Percentiles rank a stretch among this genome's conserved stretches.
These are phyloP conservation scores for Globisporangium nunn DNA, from an alignment of 352 stramenopile genomes.

Conservation along the genomic window DNA sequence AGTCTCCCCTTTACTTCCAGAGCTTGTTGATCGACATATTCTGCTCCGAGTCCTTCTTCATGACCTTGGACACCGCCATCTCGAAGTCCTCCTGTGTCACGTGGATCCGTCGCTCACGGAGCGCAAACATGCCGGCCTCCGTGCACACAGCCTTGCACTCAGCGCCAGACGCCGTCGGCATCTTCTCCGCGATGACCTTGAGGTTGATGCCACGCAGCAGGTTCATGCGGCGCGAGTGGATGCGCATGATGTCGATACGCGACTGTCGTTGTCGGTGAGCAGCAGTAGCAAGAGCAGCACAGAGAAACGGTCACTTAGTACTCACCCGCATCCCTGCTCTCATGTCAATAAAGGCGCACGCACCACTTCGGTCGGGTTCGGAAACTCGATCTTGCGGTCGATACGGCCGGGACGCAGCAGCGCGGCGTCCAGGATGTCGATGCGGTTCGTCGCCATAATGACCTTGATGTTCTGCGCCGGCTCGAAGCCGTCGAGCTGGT, in stretches of 20 bases:
- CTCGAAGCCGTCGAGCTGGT: slow-evolving; percentile 97
- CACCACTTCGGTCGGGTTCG: slow-evolving; percentile 94
- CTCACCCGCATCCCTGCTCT: neutral
- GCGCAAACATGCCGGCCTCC: slow-evolving; percentile 99
- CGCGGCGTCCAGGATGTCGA: slow-evolving; percentile 97
- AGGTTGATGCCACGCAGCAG: slow-evolving; percentile 98
- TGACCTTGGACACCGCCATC: slow-evolving; percentile 99
- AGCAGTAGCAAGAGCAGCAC: too few species aligned
- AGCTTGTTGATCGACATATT: slow-evolving; percentile 98
- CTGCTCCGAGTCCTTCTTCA: slow-evolving; percentile 99
- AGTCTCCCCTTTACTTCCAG: slow-evolving; percentile 92
- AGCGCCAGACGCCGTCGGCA: slow-evolving; percentile 95
- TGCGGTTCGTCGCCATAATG: slow-evolving; percentile 99
- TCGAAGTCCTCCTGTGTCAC: slow-evolving; percentile 99
- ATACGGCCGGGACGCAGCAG: slow-evolving; percentile 97
- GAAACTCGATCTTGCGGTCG: slow-evolving; percentile 99
- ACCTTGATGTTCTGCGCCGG: slow-evolving; percentile 98
- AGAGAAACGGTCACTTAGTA: neutral
- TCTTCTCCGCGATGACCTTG: slow-evolving; percentile 97
- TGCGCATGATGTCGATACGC: slow-evolving; percentile 96
- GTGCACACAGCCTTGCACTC: slow-evolving; percentile 99
- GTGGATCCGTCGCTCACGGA: slow-evolving; percentile 98
- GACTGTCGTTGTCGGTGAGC: slow-evolving; percentile 27
- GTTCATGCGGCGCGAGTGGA: slow-evolving; percentile 99
- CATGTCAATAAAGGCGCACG: slow-evolving; percentile 5